A percentile compares a stretch with the other conserved stretches of the same genome.
phyloP scores from a whole-genome alignment of 1,284 basidiomycete genomes.

The Sphaerobolus stellatus region DNA sequence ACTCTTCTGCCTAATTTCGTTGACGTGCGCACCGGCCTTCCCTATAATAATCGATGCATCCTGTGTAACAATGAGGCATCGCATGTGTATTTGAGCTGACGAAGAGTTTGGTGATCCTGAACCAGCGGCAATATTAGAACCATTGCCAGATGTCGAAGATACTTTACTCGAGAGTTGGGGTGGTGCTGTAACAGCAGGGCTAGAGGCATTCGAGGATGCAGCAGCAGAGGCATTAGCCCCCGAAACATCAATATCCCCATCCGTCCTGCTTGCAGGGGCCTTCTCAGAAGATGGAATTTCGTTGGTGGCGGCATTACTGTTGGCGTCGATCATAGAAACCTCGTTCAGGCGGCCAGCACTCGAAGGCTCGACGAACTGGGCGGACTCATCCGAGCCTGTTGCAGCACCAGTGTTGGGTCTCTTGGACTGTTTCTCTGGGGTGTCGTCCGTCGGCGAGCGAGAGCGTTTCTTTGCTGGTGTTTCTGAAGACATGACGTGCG shows the following conservation, averaged over 20 bases:
- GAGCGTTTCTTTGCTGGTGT: conserved; percentile 67
- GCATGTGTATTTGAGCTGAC: conserved; percentile 86
- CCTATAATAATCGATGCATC: conserved; percentile 99
- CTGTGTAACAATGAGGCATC: conserved; percentile 96
- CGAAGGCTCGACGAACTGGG: conserved; percentile 28
- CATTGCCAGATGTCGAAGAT: conserved; percentile 8
- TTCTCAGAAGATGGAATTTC: conserved; percentile 33
- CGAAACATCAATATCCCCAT: conserved; percentile 27
- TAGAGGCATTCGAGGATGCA: conserved; percentile 32
- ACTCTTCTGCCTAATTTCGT: conserved; percentile 97
- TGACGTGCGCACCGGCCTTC: conserved; percentile 93
- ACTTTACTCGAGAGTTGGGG: conserved; percentile 16
- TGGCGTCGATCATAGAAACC: conserved; percentile 59
- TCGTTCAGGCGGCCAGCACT: conserved; percentile 43
- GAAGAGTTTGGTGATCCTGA: background rate
- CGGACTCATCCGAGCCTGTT: conserved; percentile 27
- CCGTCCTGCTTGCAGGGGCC: conserved; percentile 26
- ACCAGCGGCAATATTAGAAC: background rate
- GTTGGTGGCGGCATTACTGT: conserved; percentile 35
- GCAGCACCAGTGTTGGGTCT: conserved; percentile 73
- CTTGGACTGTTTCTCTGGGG: conserved; percentile 71
- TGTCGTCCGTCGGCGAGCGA: conserved; percentile 75
- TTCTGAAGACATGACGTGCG: conserved; percentile 10
- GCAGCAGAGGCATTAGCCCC: conserved; percentile 45
- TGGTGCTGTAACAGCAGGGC: conserved; percentile 33